Conservation (phyloP, 306 rosid genomes). For the Begonia peltatifolia region DNA sequence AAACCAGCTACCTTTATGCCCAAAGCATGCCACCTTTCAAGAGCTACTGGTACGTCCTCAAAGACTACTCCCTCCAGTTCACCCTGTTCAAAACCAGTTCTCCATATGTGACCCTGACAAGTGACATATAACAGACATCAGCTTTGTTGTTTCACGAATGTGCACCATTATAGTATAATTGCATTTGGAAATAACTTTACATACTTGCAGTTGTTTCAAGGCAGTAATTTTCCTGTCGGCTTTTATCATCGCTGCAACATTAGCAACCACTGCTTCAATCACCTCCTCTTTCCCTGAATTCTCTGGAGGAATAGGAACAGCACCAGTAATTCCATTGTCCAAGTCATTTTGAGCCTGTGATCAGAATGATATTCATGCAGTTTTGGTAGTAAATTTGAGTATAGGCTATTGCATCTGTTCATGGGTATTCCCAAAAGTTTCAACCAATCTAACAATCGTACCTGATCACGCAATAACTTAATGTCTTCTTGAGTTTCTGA, state of each 20-base stretch:
- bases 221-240: constrained; percentile 94
- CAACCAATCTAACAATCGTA: constrained; percentile 15
- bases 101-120: constrained; percentile 91
- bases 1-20: constrained; percentile 54
- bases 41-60: constrained; percentile 83
- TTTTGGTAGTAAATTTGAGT: background rate
- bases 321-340: constrained; percentile 54
- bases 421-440: background rate
- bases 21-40: constrained; percentile 69
- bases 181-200: too few relatives aligned
- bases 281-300: constrained; percentile 73
- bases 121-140: constrained; percentile 16
- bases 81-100: constrained; percentile 64
- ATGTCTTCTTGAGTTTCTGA: constrained; percentile 70
- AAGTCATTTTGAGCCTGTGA: constrained; percentile 73
- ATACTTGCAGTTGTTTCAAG: constrained; percentile 88
- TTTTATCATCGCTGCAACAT: constrained; percentile 85
- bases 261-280: constrained; percentile 65
- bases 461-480: constrained; percentile 60
- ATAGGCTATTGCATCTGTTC: background rate
- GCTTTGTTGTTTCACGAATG: constrained; percentile 2
- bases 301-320: constrained; percentile 67
- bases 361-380: too few relatives aligned
- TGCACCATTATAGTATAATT: background rate
- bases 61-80: constrained; percentile 79